Percentiles rank a stretch among this genome's conserved stretches.
These are phyloP conservation scores for Phytophthora europaea DNA, from an alignment of 352 stramenopile species.

Conservation along the genomic window DNA sequence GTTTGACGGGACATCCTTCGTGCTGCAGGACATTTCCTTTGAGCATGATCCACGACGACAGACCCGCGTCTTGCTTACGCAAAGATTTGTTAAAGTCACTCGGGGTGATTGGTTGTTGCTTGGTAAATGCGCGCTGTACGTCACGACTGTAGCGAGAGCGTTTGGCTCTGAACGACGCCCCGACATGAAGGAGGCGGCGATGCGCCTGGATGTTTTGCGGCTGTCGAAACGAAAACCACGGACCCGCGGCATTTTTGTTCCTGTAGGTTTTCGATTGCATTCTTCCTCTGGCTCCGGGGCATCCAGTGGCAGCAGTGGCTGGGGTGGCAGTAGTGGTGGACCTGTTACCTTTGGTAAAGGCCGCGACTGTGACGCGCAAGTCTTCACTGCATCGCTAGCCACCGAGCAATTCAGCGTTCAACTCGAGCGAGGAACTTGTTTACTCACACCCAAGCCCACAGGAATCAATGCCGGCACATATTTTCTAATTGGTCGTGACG, in stretches of 20 bases:
- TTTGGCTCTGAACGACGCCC: slow-evolving; percentile 67
- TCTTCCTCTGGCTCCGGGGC: slow-evolving; percentile 39
- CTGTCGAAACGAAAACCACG: slow-evolving; percentile 72
- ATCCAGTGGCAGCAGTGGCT: slow-evolving; percentile 33
- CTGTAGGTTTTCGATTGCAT: slow-evolving; percentile 63
- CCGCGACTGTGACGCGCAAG: slow-evolving; percentile 60
- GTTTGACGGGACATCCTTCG: slow-evolving; percentile 74
- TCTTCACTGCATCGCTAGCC: slow-evolving; percentile 64
- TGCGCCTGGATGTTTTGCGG: slow-evolving; percentile 72
- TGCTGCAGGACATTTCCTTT: slow-evolving; percentile 80
- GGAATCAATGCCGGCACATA: slow-evolving; percentile 81
- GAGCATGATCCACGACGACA: slow-evolving; percentile 62
- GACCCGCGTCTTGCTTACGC: slow-evolving; percentile 60
- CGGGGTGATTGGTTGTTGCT: slow-evolving; percentile 72
- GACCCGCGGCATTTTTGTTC: slow-evolving; percentile 54
- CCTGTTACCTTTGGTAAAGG: slow-evolving; percentile 71
- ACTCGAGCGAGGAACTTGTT: slow-evolving; percentile 65
- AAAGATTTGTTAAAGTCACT: slow-evolving; percentile 54
- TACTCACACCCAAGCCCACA: slow-evolving; percentile 61
- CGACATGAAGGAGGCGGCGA: slow-evolving; percentile 73
- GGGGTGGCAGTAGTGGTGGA: slow-evolving; percentile 40
- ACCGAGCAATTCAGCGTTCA: slow-evolving; percentile 78
- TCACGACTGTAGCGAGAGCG: slow-evolving; percentile 58
- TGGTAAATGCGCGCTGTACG: slow-evolving; percentile 59
- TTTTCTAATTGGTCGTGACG: slow-evolving; percentile 70